phyloP scores from a whole-genome alignment of 768 basidiomycete genomes.

The Collybia nuda region DNA sequence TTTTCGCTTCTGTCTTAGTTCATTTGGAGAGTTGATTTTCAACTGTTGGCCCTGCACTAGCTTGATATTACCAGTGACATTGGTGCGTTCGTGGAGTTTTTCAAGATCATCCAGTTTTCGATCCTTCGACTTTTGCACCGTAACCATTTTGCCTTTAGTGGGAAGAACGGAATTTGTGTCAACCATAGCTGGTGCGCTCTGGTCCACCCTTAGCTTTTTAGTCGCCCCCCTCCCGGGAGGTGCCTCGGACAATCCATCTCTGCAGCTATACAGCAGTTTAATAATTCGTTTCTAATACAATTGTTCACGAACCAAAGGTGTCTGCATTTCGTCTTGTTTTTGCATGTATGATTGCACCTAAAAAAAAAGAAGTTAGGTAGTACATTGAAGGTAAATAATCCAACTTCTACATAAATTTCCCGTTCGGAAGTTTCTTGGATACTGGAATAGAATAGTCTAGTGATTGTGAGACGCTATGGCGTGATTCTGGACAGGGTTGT shows the following conservation, averaged over 20 bases:
- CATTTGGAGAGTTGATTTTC: conserved; percentile 35
- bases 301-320: conserved; percentile 63
- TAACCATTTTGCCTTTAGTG: conserved; percentile 4
- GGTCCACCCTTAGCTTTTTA: conserved; percentile 3
- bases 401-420: conserved; percentile 57
- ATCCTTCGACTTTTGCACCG: conserved; percentile 14
- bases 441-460: conserved; percentile 3
- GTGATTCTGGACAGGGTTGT: not conserved
- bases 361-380: conserved; percentile 4
- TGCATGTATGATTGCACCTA: conserved; percentile 82
- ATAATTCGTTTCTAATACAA: conserved; percentile 1
- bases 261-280: conserved; percentile 50
- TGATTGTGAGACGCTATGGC: not conserved
- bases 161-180: not conserved
- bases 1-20: conserved; percentile 28
- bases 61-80: conserved; percentile 36
- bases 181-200: not conserved
- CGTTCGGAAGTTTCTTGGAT: conserved; percentile 53
- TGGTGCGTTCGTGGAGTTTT: conserved; percentile 39
- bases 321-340: conserved; percentile 71
- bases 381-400: not conserved
- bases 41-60: conserved; percentile 39
- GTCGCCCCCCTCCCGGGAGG: conserved; percentile 23
- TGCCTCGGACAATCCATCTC: conserved; percentile 63
- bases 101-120: conserved; percentile 39